Base-by-base conservation (phyloP, 2,329 filamentous ascomycete genomes). In the Basipetospora chlamydospora region DNA sequence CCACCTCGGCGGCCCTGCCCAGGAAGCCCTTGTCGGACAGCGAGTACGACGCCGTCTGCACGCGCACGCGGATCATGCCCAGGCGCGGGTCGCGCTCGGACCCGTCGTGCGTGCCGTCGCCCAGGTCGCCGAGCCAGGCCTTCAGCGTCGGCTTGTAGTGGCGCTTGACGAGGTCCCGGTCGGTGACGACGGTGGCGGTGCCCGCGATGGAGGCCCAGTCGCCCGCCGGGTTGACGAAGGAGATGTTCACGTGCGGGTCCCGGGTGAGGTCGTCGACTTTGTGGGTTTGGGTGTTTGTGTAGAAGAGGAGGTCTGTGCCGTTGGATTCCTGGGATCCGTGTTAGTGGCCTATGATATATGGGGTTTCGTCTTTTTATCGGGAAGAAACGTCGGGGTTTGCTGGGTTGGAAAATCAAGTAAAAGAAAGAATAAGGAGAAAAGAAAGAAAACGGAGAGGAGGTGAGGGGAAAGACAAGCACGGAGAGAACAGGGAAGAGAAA, bases 201-300 rank as follows among this genome's bases (percentile, higher is more conserved):
- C 86, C 86, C n/a, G 80, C 80, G 42, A 93, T 64, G 3, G 82
- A 90, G 1, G 85, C 85, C 86, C 86, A 94, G 55, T 88, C 77
- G 46, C 85, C 83, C 3, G 73, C 72, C 44, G 58, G 56, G 54
- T 80, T 80, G 46, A 88, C 66, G 65, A 93, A 93, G 33, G 79
- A 73, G 44, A 93, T 68, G 62, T 93, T 92, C 61, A 86, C 70
- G 46, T 82, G 70, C 0, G 77, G 63, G 55, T 92, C 77, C 39
- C 65, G 63, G 39, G 72, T 65, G 28, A 93, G 68, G 50, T 93
- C 85, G 55, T 84, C 71, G 5, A 83, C 86, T 67, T 94, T 93
- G 60, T 83, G 76, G 8, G 82, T 86, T 54, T 88, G 81, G 43
- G 83, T 86, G 65, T 93, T 93, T 51, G 85, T 86, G 64, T 90